phyloP scores from a whole-genome alignment of 1,284 basidiomycete genomes.

The Melampsora abietis-canadensis region DNA sequence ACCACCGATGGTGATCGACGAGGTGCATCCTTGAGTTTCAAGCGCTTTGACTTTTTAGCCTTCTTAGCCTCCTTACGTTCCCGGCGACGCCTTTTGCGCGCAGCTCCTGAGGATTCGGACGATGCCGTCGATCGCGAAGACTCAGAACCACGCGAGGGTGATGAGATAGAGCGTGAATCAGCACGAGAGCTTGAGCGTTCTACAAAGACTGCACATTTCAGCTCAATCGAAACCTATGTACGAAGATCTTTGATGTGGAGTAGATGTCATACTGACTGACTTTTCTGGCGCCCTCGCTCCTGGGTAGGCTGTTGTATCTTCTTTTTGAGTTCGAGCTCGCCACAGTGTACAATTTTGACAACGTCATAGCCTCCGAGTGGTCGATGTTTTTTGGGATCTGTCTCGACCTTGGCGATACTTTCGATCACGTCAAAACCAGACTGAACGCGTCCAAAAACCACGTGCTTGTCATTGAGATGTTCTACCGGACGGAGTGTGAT shows the following conservation, averaged over 20 bases:
- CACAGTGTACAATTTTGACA: constrained; percentile 38
- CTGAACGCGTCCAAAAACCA: constrained; percentile 39
- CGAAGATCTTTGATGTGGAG: background rate
- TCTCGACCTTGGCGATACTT: constrained; percentile 20
- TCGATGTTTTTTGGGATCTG: constrained; percentile 36
- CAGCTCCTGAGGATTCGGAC: constrained; percentile 15
- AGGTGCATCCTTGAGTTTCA: constrained; percentile 23
- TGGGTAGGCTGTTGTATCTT: background rate
- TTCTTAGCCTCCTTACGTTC: constrained; percentile 27
- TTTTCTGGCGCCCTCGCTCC: background rate
- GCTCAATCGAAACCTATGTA: background rate
- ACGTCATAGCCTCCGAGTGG: constrained; percentile 15
- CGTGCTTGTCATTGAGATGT: constrained; percentile 39
- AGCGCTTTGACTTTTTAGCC: constrained; percentile 21
- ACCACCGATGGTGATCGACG: constrained; percentile 1
- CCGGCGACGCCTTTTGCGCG: constrained; percentile 7
- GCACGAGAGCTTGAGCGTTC: background rate
- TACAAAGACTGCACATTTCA: background rate
- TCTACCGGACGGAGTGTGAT: constrained; percentile 25
- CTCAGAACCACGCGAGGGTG: background rate
- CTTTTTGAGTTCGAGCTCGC: constrained; percentile 25
- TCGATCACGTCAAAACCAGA: constrained; percentile 29
- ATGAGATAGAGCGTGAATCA: constrained; percentile 3
- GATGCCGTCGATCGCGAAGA: background rate
- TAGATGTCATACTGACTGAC: background rate